phyloP scores from a whole-genome alignment of 495 filamentous ascomycete species.

The Penicillium dipodomyicola region DNA sequence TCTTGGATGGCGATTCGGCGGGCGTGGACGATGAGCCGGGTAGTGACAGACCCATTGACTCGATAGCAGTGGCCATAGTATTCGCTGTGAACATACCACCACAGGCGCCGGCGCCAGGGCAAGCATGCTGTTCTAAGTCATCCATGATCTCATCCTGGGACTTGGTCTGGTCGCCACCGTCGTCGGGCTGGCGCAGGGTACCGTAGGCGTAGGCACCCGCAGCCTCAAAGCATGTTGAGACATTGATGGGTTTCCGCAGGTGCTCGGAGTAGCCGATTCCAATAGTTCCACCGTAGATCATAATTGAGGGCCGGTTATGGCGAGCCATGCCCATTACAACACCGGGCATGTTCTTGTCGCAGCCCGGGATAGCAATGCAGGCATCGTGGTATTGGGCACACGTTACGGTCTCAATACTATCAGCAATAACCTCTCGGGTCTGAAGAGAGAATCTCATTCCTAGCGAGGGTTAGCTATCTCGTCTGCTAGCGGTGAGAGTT shows the following conservation, averaged over 20 bases:
- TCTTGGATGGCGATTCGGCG: slow-evolving; percentile 82
- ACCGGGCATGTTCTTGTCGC: slow-evolving; percentile 99
- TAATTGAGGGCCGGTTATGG: slow-evolving; percentile 83
- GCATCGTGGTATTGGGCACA: slow-evolving; percentile 89
- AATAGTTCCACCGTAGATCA: slow-evolving; percentile 91
- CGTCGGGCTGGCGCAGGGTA: slow-evolving; percentile 56
- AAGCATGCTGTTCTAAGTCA: slow-evolving; percentile 82
- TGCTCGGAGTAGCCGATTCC: slow-evolving; percentile 78
- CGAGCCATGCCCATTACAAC: slow-evolving; percentile 79
- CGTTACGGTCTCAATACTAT: slow-evolving; percentile 89
- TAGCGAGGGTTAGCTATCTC: slow-evolving; percentile 28
- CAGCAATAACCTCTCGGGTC: slow-evolving; percentile 90
- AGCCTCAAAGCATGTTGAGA: slow-evolving; percentile 87
- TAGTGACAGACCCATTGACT: slow-evolving; percentile 88
- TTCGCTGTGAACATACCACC: slow-evolving; percentile 98
- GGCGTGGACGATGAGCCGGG: slow-evolving; percentile 91
- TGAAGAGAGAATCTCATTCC: slow-evolving; percentile 98
- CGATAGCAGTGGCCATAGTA: slow-evolving; percentile 95
- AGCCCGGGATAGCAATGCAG: slow-evolving; percentile 91
- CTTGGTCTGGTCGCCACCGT: slow-evolving; percentile 55
- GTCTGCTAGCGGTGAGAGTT: not conserved
- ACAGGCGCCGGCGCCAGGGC: slow-evolving; percentile 90
- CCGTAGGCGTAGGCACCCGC: slow-evolving; percentile 83
- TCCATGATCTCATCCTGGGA: slow-evolving; percentile 77
- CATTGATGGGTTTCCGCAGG: slow-evolving; percentile 79